Base-by-base conservation (phyloP, 2,329 filamentous ascomycete genomes). In the Lachnellula cervina region DNA sequence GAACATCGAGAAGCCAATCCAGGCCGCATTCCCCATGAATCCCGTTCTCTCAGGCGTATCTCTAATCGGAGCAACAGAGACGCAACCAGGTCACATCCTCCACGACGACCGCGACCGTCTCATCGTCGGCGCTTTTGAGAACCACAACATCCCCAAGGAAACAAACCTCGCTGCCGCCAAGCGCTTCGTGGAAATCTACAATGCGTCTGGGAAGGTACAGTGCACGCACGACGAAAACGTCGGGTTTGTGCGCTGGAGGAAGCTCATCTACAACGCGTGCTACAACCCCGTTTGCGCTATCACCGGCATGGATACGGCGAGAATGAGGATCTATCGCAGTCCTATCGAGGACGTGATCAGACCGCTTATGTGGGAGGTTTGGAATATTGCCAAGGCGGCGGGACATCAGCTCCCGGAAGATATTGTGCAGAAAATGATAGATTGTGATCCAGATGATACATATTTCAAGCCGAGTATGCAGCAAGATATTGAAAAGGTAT, bases 401-500 rank as follows among this genome's bases (percentile, higher is more conserved):
- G 65, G 65, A 8, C 49, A 62, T 55, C 57, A 56, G 56, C 59
- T 64, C 52, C 67, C 61, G 1, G 60, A 64, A 17, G 48, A 46
- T 9, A 58, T 61, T 48, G 55, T 64, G 21, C 56, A 66, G 38
- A 51, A 64, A 4, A 73, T 76, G 60, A 76, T 84, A 42, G 66
- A 73, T 28, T 64, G 72, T 40, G 79, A 83, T 69, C 77, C 78
- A 0, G 67, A 76, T 19, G 74, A 76, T 46, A 73, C 74, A 44
- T 76, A 74, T 7, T 66, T 64, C 47, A 63, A 60, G 50, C 70
- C 70, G 6, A 72, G 70, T 53, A 81, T 81, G 79, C 73, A 76
- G 49, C 65, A 76, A 19, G 78, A 81, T 60, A 80, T 77, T 76
- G 76, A 79, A 60, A 69, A 72, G 49, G 77, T 77, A 14, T 72